Evolutionary conservation across 2,329 filamentous ascomycete genomes (phyloP), one percentile per base, ranked within the genome.

Genomic region (Penicillium sp.): DNA sequence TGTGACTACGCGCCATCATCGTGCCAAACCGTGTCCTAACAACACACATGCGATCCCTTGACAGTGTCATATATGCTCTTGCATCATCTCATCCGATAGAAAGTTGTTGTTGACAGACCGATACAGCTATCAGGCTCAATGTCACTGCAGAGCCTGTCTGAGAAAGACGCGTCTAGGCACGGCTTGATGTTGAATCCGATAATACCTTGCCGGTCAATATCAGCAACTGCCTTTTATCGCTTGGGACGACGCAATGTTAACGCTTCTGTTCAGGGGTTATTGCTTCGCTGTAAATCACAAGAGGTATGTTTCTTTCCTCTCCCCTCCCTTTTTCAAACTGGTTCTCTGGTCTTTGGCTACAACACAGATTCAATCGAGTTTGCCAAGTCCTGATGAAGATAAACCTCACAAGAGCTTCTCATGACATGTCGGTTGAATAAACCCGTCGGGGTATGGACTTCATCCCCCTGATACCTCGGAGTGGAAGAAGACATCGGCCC

Each of bases 351-450:
- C 13, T 41, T 9, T 18, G 21, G 38, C 15, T 15, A 16, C 23
- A 49, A 44, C 35, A 18, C 51, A 35, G 57, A 42, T 40, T 29
- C 47, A 41, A 31, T 42, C 41, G 40, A 32, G 47, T 38, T 44
- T 57, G 46, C 41, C 55, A 56, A 58, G 63, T 73, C 72, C 69
- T 73, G 56, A 74, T 75, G 73, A 76, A 64, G 73, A 75, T 68
- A 42, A 67, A 41, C 51, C 55, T 63, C 63, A 69, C 65, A 67
- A 62, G 72, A 75, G 72, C 71, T 71, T 69, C 66, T 72, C 70
- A 71, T 67, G 69, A 74, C 69, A 68, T 69, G 60, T 60, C 59
- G 47, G 34, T 39, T 50, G 40, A 49, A 50, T 46, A 16, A 35
- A 35, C 56, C 56, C 46, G 55, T 55, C 55, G 57, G 62, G 55